Evolutionary conservation across 2,329 filamentous ascomycete species (phyloP).

Genomic region (Colletotrichum shisoi): DNA sequence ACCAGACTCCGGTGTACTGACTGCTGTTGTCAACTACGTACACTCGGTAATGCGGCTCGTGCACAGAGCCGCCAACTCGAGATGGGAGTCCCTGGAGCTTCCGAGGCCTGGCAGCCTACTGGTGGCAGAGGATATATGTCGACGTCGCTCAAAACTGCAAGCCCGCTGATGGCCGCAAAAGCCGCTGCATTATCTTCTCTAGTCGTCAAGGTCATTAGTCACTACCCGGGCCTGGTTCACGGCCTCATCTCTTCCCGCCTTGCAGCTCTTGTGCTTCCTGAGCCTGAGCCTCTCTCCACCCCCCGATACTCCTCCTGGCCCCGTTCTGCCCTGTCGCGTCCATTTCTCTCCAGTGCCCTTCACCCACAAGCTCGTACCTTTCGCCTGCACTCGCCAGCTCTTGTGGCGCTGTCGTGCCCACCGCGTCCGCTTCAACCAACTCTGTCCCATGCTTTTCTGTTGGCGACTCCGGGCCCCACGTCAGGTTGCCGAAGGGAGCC

Average conservation of each 20-base stretch:
- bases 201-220: conserved; percentile 20
- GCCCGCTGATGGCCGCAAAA: no score
- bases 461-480: conserved; percentile 25
- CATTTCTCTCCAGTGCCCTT: conserved; percentile 44
- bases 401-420: conserved; percentile 37
- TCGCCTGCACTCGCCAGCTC: conserved; percentile 43
- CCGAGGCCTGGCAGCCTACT: not conserved
- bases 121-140: no score
- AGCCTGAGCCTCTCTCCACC: conserved; percentile 29
- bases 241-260: conserved; percentile 1
- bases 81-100: not conserved
- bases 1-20: not conserved
- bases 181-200: not conserved
- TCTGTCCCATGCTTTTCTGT: conserved; percentile 18
- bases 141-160: not conserved
- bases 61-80: not conserved
- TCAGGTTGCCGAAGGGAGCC: conserved; percentile 33
- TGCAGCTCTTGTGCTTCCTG: conserved; percentile 3
- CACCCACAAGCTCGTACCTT: conserved; percentile 49
- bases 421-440: conserved; percentile 41
- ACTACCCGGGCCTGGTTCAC: not conserved
- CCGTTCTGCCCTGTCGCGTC: conserved; percentile 32
- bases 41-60: no score
- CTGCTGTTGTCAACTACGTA: not conserved
- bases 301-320: conserved; percentile 32